A percentile compares a stretch with the other conserved stretches of the same genome.
These are phyloP conservation scores for Fusarium sublunatum DNA, from an alignment of 2,329 filamentous ascomycete species.

Conservation along the genomic window DNA sequence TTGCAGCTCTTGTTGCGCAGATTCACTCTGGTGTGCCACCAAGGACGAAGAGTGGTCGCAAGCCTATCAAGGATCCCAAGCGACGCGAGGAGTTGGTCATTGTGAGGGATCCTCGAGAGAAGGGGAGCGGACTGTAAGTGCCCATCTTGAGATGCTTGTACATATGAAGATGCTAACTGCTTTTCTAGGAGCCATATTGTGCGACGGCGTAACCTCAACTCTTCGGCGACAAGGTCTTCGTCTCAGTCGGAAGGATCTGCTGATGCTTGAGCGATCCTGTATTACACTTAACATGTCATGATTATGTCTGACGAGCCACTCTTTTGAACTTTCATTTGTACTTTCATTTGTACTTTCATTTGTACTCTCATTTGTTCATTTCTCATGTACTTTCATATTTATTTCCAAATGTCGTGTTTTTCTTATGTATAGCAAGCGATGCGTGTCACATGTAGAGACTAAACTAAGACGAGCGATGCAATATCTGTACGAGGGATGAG, in stretches of 20 bases:
- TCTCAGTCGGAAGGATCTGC: slow-evolving; percentile 39
- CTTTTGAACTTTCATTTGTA: slow-evolving; percentile 14
- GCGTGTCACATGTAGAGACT: slow-evolving; percentile 22
- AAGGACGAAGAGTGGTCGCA: slow-evolving; percentile 33
- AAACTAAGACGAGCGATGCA: slow-evolving; percentile 34
- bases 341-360: slow-evolving; percentile 19
- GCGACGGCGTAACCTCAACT: slow-evolving; percentile 32
- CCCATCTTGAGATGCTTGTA: not conserved
- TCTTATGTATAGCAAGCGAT: slow-evolving; percentile 20
- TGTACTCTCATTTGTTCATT: not conserved
- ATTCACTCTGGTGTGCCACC: slow-evolving; percentile 15
- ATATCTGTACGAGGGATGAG: slow-evolving; percentile 33
- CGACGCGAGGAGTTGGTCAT: slow-evolving; percentile 43
- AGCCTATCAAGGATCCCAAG: slow-evolving; percentile 43
- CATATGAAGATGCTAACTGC: not conserved
- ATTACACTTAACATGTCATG: slow-evolving; percentile 10
- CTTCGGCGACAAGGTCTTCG: slow-evolving; percentile 31
- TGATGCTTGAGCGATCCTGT: slow-evolving; percentile 27
- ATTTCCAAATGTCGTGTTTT: not conserved
- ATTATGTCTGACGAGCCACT: slow-evolving; percentile 23
- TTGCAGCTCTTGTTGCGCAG: slow-evolving; percentile 40
- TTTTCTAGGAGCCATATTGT: slow-evolving; percentile 28
- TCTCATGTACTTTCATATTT: not conserved
- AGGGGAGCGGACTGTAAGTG: slow-evolving; percentile 43
- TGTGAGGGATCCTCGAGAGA: slow-evolving; percentile 41